Base-by-base conservation (phyloP, 2,329 filamentous ascomycete genomes). In the Claviceps lovelessii region DNA sequence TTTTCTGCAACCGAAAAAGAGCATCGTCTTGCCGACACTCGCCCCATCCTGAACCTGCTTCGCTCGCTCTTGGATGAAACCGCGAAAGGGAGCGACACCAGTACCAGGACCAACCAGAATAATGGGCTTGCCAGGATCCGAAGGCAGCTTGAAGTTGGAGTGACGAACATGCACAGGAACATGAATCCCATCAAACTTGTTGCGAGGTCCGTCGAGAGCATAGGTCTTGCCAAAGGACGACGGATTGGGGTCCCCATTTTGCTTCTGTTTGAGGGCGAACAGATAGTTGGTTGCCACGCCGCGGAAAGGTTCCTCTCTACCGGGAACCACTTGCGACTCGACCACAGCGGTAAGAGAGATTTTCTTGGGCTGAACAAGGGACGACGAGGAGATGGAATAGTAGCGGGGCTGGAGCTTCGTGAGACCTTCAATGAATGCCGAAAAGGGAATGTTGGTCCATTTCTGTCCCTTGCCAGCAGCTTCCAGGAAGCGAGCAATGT, bases 341-440 rank as follows among this genome's bases (percentile, higher is more conserved):
- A 98, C 91, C 45, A 97, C 86, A 55, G 91, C 91, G 17, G 93
- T 98, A 64, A 98, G 86, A 57, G 93, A 88, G 61, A 98, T 90
- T 74, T 90, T 91, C 72, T 95, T 85, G 68, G 93, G 90, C 68
- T 98, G 90, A 17, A 95, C 90, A 9, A 90, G 70, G 7, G 93
- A 96, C 0, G 93, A 97, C 1, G 94, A 98, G 2, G 93, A 98
- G 70, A 98, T 98, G 51, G 94, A 98, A 76, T 98, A 98, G 78
- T 97, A 98, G 51, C 93, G 88, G 44, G 93, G 91, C 71, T 98
- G 93, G 55, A 98, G 83, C 76, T 96, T 97, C 72, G 84, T 88
- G 58, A 98, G 72, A 60, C 89, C 87, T 76, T 98, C 93, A 61
- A 98, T 90, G 63, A 97, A 84, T 63, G 90, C 84, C 9, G 93